phyloP scores from a whole-genome alignment of 2,329 filamentous ascomycete species.

The Epichloe uncinata region DNA sequence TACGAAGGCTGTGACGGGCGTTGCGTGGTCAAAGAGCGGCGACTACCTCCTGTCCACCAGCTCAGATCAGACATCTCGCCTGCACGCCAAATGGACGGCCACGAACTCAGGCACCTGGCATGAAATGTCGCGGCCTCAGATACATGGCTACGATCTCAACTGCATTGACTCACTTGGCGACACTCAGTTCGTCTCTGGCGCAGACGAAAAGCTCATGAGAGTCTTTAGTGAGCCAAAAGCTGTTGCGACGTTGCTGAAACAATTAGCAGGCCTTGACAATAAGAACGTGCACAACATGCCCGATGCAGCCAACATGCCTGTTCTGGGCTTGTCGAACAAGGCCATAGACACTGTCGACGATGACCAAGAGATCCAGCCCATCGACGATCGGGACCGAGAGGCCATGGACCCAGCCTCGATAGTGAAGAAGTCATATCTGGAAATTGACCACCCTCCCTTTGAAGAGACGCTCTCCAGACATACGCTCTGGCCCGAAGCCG shows the following conservation, averaged over 20 bases:
- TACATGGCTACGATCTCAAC: conserved; percentile 96
- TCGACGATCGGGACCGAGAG: conserved; percentile 36
- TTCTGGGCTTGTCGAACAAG: conserved; percentile 92
- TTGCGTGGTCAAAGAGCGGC: conserved; percentile 74
- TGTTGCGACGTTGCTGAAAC: conserved; percentile 60
- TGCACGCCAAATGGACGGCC: conserved; percentile 68
- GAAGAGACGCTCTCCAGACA: conserved; percentile 84
- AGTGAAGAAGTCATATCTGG: conserved; percentile 47
- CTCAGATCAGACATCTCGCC: conserved; percentile 81
- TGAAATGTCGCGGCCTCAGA: conserved; percentile 89
- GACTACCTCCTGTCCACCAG: conserved; percentile 80
- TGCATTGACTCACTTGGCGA: conserved; percentile 68
- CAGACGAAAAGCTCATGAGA: conserved; percentile 94
- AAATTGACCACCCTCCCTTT: conserved; percentile 61
- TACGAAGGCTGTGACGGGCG: conserved; percentile 63
- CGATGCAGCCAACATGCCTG: conserved; percentile 87
- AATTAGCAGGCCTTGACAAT: conserved; percentile 47
- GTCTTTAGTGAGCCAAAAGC: conserved; percentile 85
- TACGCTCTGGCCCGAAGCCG: conserved; percentile 88
- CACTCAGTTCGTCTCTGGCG: conserved; percentile 78
- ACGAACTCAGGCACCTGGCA: conserved; percentile 56
- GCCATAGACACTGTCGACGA: conserved; percentile 52
- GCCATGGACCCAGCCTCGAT: conserved; percentile 41
- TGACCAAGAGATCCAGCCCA: conserved; percentile 29
- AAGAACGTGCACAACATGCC: conserved; percentile 41